Evolutionary conservation across 106 monocot species (phyloP).

Genomic region (Dendrobium huoshanense): DNA sequence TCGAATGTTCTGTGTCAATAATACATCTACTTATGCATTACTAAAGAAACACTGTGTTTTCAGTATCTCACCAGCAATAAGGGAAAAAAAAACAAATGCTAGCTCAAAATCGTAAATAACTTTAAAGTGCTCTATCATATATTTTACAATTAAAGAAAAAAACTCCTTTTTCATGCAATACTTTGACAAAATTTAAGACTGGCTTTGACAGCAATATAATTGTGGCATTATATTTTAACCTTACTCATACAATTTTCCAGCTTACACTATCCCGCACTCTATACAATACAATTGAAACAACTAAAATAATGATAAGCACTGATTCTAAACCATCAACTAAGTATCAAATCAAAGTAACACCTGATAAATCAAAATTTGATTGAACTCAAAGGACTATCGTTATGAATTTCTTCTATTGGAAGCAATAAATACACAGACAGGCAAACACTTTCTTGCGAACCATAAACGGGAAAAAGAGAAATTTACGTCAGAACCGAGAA

Average conservation of each 20-base stretch:
- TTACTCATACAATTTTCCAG: background rate
- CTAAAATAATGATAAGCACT: background rate
- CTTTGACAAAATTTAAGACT: too few relatives aligned
- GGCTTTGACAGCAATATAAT: too few relatives aligned
- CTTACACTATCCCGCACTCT: background rate
- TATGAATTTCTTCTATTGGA: background rate
- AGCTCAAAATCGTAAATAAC: too few relatives aligned
- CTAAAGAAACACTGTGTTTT: background rate
- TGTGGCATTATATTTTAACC: too few relatives aligned
- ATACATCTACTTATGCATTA: background rate
- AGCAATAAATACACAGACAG: background rate
- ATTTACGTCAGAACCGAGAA: conserved; percentile 76
- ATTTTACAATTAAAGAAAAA: too few relatives aligned
- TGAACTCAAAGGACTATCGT: background rate
- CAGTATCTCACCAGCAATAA: background rate
- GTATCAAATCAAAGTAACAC: background rate
- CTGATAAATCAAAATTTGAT: background rate
- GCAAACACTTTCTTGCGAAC: background rate
- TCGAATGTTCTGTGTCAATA: background rate
- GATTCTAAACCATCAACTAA: background rate
- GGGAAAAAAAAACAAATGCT: background rate
- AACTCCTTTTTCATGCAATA: too few relatives aligned
- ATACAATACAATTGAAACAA: background rate
- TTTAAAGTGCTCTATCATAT: too few relatives aligned
- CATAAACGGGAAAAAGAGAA: background rate